phyloP scores from a whole-genome alignment of 441 rosid genomes.

The Dalechampia spathulata region DNA sequence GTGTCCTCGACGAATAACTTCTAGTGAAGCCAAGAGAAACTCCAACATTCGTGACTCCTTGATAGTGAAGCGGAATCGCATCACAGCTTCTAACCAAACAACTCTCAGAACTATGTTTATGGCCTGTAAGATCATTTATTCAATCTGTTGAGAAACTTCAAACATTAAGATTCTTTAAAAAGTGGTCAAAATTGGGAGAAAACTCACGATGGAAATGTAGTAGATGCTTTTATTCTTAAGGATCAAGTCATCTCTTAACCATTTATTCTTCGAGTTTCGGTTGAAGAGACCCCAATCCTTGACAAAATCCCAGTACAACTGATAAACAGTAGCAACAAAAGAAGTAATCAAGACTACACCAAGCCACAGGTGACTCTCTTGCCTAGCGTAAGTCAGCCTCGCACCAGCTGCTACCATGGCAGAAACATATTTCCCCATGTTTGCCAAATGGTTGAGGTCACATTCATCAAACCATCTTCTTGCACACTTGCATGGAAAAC shows the following conservation, averaged over 20 bases:
- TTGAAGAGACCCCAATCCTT: slow-evolving; percentile 91
- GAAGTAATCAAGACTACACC: slow-evolving; percentile 58
- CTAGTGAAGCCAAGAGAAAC: slow-evolving; percentile 80
- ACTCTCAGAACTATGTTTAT: slow-evolving; percentile 71
- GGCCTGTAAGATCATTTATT: slow-evolving; percentile 34
- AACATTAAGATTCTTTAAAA: neutral
- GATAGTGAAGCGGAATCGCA: slow-evolving; percentile 39
- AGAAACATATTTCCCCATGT: slow-evolving; percentile 96
- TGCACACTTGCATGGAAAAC: slow-evolving; percentile 44
- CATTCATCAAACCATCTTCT: slow-evolving; percentile 90
- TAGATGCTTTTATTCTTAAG: slow-evolving; percentile 63
- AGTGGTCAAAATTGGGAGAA: neutral
- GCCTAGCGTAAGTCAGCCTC: slow-evolving; percentile 65
- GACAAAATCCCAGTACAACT: slow-evolving; percentile 95
- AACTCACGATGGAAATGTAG: slow-evolving; percentile 74
- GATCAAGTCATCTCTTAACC: slow-evolving; percentile 83
- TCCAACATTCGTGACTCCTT: slow-evolving; percentile 66
- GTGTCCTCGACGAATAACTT: slow-evolving; percentile 90
- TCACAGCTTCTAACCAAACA: slow-evolving; percentile 79
- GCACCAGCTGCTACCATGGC: slow-evolving; percentile 97
- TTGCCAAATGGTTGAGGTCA: slow-evolving; percentile 63
- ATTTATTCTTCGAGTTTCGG: slow-evolving; percentile 61
- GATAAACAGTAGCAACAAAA: slow-evolving; percentile 64
- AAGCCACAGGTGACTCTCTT: slow-evolving; percentile 48
- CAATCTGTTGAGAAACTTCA: neutral